Evolutionary conservation across 2,329 filamentous ascomycete species (phyloP).

Genomic region (Chaetomiaceae sp.): DNA sequence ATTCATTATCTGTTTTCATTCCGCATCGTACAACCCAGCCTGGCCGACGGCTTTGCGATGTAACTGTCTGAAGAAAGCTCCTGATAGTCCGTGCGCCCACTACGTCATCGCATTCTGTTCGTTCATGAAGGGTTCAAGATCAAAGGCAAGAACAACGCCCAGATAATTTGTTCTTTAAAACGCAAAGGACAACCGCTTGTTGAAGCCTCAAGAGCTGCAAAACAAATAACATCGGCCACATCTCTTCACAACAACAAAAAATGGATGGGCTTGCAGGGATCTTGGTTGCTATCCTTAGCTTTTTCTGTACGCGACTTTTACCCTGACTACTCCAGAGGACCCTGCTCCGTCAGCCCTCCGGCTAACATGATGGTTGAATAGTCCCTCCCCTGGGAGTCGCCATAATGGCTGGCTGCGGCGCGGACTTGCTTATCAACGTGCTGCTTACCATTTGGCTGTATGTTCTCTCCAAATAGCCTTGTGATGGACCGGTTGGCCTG

Average conservation of each 20-base stretch:
- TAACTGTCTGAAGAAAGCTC: background rate
- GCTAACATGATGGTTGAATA: slow-evolving; percentile 30
- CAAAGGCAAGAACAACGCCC: background rate
- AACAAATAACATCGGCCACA: too few species aligned
- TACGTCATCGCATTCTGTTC: slow-evolving; percentile 5
- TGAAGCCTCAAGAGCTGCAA: background rate
- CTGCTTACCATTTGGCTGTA: slow-evolving; percentile 61
- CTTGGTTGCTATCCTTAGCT: slow-evolving; percentile 48
- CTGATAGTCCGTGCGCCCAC: background rate
- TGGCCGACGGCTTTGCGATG: background rate
- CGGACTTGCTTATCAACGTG: slow-evolving; percentile 63
- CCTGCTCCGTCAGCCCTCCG: too few species aligned
- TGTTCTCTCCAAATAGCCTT: too few species aligned
- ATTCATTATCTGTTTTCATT: too few species aligned
- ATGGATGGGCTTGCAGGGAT: slow-evolving; percentile 50
- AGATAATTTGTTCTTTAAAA: too few species aligned
- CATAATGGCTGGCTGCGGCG: slow-evolving; percentile 60
- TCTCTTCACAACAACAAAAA: slow-evolving; percentile 24
- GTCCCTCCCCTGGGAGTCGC: slow-evolving; percentile 64
- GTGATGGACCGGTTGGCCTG: too few species aligned
- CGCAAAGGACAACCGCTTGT: too few species aligned
- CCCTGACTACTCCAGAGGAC: too few species aligned
- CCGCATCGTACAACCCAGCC: too few species aligned
- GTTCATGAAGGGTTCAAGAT: too few species aligned
- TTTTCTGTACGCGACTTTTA: slow-evolving; percentile 48